phyloP scores from a whole-genome alignment of 495 filamentous ascomycete species.

The Penicillium angulare region DNA sequence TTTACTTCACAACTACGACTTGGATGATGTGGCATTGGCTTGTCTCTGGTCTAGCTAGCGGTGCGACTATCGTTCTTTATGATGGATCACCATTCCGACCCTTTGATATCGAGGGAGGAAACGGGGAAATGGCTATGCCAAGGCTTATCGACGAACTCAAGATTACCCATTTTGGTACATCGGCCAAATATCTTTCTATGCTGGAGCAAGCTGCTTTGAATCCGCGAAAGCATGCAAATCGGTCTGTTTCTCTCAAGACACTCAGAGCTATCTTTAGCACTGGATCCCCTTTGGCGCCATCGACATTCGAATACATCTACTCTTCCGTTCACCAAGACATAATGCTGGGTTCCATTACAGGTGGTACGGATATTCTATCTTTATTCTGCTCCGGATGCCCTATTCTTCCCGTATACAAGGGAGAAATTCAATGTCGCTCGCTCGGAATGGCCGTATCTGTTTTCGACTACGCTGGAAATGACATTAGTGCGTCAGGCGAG shows the following conservation, averaged over 20 bases:
- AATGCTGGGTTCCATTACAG: conserved; percentile 81
- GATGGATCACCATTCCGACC: conserved; percentile 84
- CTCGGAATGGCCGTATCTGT: conserved; percentile 88
- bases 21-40: conserved; percentile 99
- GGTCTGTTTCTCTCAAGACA: conserved; percentile 51
- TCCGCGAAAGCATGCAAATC: conserved; percentile 53
- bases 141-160: conserved; percentile 64
- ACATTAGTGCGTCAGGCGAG: conserved; percentile 54
- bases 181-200: conserved; percentile 87
- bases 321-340: conserved; percentile 68
- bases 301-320: conserved; percentile 90
- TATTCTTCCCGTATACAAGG: conserved; percentile 78
- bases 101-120: conserved; percentile 47
- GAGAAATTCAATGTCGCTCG: conserved; percentile 87
- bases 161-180: conserved; percentile 90
- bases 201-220: conserved; percentile 77
- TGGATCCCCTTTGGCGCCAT: conserved; percentile 85
- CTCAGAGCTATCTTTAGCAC: conserved; percentile 86
- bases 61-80: conserved; percentile 80
- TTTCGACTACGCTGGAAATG: conserved; percentile 61
- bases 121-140: conserved; percentile 67
- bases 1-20: conserved; percentile 87
- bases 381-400: conserved; percentile 86
- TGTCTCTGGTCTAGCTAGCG: conserved; percentile 75
- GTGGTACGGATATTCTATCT: conserved; percentile 91